These are phyloP conservation scores for Linnemannia hyalina DNA, from an alignment of 192 early-diverging fungal genomes.

Conservation along the genomic window DNA sequence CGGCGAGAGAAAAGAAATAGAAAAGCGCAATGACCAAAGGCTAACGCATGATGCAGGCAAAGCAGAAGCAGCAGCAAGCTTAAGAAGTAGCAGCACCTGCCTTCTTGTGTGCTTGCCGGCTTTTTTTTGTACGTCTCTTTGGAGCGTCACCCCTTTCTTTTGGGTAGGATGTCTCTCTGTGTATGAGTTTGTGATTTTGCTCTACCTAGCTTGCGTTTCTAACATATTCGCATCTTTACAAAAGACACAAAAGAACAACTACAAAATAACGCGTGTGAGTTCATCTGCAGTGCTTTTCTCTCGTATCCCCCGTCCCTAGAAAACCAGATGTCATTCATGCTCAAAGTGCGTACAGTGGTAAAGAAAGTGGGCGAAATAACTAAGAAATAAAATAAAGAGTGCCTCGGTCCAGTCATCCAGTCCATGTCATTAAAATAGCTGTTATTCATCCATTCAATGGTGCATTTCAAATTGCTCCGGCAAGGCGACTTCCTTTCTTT, in stretches of 20 bases:
- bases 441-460: background rate
- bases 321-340: background rate
- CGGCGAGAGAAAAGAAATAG: background rate
- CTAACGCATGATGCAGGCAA: background rate
- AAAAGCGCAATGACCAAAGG: no score
- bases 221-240: background rate
- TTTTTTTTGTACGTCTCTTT: background rate
- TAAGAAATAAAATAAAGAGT: background rate
- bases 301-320: background rate
- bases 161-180: background rate
- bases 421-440: no score
- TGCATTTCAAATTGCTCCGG: conserved; percentile 37
- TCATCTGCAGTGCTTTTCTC: background rate
- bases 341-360: background rate
- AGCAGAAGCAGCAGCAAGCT: background rate
- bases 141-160: background rate
- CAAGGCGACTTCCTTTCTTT: conserved; percentile 11
- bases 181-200: background rate
- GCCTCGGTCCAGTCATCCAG: no score
- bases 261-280: background rate
- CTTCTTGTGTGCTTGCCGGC: background rate
- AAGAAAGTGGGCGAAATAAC: background rate
- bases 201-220: background rate
- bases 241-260: background rate
- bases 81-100: background rate